Evolutionary conservation across 1,284 basidiomycete genomes (phyloP).

Genomic region (Sporisorium exsertum): DNA sequence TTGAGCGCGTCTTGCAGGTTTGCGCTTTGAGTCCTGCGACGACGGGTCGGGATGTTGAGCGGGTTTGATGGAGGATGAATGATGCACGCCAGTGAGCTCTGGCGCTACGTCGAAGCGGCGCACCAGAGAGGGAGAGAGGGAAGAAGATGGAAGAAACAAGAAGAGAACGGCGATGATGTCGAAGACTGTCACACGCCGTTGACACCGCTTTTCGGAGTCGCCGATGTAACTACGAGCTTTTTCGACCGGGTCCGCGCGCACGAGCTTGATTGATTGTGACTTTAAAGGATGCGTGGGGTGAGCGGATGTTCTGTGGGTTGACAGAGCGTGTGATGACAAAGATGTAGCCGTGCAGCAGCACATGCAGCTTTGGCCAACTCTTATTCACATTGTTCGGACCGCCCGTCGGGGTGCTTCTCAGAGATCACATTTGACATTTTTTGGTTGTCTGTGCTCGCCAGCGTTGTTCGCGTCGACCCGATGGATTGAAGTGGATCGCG

Average conservation of each 20-base stretch:
- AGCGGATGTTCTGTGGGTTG: background rate
- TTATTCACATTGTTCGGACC: slow-evolving; percentile 1
- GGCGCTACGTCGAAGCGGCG: slow-evolving; percentile 37
- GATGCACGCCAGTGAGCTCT: slow-evolving; percentile 24
- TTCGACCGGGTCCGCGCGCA: no score
- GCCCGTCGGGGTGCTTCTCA: slow-evolving; percentile 8
- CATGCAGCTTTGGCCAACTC: background rate
- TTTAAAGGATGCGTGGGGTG: background rate
- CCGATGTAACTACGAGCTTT: background rate
- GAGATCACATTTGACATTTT: slow-evolving; percentile 16
- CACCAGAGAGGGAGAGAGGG: slow-evolving; percentile 22
- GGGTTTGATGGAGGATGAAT: slow-evolving; percentile 50
- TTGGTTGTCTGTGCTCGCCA: slow-evolving; percentile 17
- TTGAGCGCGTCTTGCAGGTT: slow-evolving; percentile 57
- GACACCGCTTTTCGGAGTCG: background rate
- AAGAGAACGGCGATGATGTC: background rate
- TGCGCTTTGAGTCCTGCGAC: slow-evolving; percentile 52
- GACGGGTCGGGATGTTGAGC: slow-evolving; percentile 49
- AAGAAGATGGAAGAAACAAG: background rate
- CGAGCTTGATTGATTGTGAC: background rate
- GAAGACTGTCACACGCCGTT: background rate
- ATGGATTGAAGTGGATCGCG: background rate
- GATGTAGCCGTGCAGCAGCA: slow-evolving; percentile 1
- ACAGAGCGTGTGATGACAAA: slow-evolving; percentile 5
- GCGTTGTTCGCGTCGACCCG: slow-evolving; percentile 18